Conservation (phyloP, 208 protist species). For the Leishmania lainsoni region DNA sequence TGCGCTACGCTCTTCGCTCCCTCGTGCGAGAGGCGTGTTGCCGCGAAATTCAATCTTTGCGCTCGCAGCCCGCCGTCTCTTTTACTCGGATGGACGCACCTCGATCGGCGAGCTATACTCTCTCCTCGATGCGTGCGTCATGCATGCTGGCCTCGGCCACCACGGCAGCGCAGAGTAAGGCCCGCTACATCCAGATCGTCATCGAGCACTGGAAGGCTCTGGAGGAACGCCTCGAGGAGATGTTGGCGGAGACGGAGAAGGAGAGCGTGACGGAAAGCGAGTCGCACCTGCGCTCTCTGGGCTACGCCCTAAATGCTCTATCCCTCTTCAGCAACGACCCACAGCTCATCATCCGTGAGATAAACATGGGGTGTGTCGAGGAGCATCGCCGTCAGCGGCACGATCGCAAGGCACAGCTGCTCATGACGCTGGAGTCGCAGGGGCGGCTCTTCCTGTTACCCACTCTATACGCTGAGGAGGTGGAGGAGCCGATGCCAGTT, state of each 20-base stretch:
- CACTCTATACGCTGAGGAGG: slow-evolving; percentile 28
- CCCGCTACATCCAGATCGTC: slow-evolving; percentile 27
- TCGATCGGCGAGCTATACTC: slow-evolving; percentile 15
- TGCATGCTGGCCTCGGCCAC: slow-evolving; percentile 35
- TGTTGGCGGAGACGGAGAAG: slow-evolving; percentile 31
- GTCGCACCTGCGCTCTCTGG: slow-evolving; percentile 28
- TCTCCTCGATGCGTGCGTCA: slow-evolving; percentile 26
- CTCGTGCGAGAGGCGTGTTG: slow-evolving; percentile 43
- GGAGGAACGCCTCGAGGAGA: slow-evolving; percentile 33
- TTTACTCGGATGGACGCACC: slow-evolving; percentile 30
- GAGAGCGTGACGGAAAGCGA: slow-evolving; percentile 8
- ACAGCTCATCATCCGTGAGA: slow-evolving; percentile 35
- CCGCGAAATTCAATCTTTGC: slow-evolving; percentile 34
- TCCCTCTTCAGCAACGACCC: slow-evolving; percentile 45
- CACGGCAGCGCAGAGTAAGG: slow-evolving; percentile 31
- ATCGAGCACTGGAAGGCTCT: slow-evolving; percentile 37
- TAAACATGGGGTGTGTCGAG: slow-evolving; percentile 38
- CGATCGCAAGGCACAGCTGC: slow-evolving; percentile 35
- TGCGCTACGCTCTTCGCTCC: slow-evolving; percentile 39
- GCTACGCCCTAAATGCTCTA: slow-evolving; percentile 30
- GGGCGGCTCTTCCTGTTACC: slow-evolving; percentile 44
- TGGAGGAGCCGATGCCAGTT: slow-evolving; percentile 28
- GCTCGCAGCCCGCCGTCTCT: slow-evolving; percentile 27
- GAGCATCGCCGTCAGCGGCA: slow-evolving; percentile 39
- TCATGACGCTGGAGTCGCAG: slow-evolving; percentile 33